These are phyloP conservation scores for Lojkania enalia DNA, from an alignment of 2,329 filamentous ascomycete species.

Conservation along the genomic window DNA sequence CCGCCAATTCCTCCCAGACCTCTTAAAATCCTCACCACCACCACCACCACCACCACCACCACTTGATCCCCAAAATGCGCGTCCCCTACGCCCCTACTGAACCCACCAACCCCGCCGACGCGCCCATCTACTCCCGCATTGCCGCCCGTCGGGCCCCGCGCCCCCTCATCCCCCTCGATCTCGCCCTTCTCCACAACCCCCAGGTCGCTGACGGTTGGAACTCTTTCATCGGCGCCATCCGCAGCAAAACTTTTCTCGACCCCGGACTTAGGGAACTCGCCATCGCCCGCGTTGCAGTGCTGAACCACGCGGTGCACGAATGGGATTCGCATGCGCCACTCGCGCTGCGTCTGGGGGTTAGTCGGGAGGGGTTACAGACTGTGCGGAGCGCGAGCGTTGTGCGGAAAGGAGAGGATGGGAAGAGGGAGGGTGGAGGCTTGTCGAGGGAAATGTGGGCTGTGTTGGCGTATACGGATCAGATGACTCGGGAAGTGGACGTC, in stretches of 20 bases:
- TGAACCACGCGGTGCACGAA: conserved; percentile 84
- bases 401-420: conserved; percentile 35
- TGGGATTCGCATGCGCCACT: conserved; percentile 77
- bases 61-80: conserved; percentile 55
- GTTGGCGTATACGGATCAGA: conserved; percentile 76
- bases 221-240: conserved; percentile 61
- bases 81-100: conserved; percentile 58
- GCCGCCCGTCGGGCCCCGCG: conserved; percentile 56
- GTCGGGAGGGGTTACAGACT: conserved; percentile 60
- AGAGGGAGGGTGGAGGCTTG: conserved; percentile 38
- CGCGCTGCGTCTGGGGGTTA: conserved; percentile 62
- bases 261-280: conserved; percentile 69
- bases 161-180: conserved; percentile 59
- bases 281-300: conserved; percentile 79
- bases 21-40: neutral
- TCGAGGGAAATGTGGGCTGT: conserved; percentile 64
- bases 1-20: neutral
- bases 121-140: conserved; percentile 56
- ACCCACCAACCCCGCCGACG: conserved; percentile 51
- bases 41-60: conserved; percentile 12
- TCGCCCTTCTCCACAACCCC: conserved; percentile 59
- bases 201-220: conserved; percentile 63
- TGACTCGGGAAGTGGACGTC: conserved; percentile 76
- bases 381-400: conserved; percentile 36
- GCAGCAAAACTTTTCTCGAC: conserved; percentile 56